Percentiles rank a stretch among this genome's conserved stretches.
Conservation (phyloP, 495 filamentous ascomycete genomes). For the Clohesyomyces aquaticus region DNA sequence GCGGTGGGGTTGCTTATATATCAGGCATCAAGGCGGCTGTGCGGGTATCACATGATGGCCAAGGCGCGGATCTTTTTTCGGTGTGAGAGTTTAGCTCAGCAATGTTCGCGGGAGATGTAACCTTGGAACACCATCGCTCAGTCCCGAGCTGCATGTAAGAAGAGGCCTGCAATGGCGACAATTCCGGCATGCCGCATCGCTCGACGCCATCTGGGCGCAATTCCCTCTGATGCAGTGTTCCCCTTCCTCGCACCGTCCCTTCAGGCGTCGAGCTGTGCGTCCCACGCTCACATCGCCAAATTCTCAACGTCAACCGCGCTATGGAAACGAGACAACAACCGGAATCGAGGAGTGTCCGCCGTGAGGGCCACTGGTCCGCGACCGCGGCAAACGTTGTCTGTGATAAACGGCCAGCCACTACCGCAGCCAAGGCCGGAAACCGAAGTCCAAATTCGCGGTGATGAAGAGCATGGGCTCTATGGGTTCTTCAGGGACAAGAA, state of each 20-base stretch:
- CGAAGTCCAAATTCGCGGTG: slow-evolving; percentile 59
- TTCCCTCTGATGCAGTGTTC: slow-evolving; percentile 18
- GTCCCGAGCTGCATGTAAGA: not conserved
- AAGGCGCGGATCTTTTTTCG: slow-evolving; percentile 1
- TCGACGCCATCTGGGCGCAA: slow-evolving; percentile 7
- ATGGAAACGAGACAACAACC: slow-evolving; percentile 59
- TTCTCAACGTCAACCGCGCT: slow-evolving; percentile 48
- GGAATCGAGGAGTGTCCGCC: slow-evolving; percentile 76
- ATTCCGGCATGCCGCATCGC: slow-evolving; percentile 15
- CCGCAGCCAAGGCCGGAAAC: slow-evolving; percentile 71
- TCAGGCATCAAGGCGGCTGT: not conserved
- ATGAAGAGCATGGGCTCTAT: slow-evolving; percentile 87
- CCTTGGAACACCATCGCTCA: slow-evolving; percentile 8
- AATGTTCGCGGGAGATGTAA: not conserved
- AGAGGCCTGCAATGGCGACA: slow-evolving; percentile 27
- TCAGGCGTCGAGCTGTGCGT: not conserved
- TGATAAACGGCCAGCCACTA: slow-evolving; percentile 54
- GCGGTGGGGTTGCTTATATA: slow-evolving; percentile 22
- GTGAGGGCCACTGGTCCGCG: slow-evolving; percentile 68
- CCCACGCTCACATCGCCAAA: slow-evolving; percentile 12
- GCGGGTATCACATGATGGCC: slow-evolving; percentile 12
- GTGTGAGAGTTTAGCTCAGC: not conserved
- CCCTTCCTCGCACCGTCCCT: slow-evolving; percentile 34
- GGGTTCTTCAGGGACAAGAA: slow-evolving; percentile 78
- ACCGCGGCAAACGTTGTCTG: slow-evolving; percentile 67